Percentiles rank a stretch among this genome's conserved stretches.
Conservation (phyloP, 2,329 filamentous ascomycete species). For the Westerdykella sp. region DNA sequence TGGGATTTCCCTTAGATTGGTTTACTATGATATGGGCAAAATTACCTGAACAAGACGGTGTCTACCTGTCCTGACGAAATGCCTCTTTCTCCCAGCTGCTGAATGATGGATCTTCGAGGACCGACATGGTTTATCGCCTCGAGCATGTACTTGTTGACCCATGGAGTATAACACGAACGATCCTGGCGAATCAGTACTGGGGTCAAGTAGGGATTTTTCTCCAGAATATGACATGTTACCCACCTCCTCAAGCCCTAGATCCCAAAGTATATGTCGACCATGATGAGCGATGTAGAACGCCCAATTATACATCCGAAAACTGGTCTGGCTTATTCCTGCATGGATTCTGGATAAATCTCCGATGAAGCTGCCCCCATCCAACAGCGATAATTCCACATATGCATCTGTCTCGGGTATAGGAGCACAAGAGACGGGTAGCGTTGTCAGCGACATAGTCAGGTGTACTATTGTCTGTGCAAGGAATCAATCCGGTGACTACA, state of each 20-base stretch:
- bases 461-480: background rate
- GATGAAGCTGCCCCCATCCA: conserved; percentile 32
- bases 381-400: conserved; percentile 20
- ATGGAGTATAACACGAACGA: conserved; percentile 27
- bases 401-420: conserved; percentile 14
- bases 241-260: conserved; percentile 29
- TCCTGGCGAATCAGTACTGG: conserved; percentile 14
- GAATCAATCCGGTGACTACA: too few species aligned
- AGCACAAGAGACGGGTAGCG: background rate
- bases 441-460: background rate
- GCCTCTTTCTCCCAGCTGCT: conserved; percentile 21
- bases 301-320: conserved; percentile 34
- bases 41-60: conserved; percentile 27
- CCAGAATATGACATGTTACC: conserved; percentile 1
- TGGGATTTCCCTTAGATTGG: conserved; percentile 2
- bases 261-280: conserved; percentile 26
- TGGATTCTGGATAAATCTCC: conserved; percentile 24
- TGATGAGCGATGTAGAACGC: conserved; percentile 25
- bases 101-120: conserved; percentile 21
- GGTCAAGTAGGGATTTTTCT: background rate
- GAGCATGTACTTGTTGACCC: conserved; percentile 30
- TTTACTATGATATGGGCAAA: too few species aligned
- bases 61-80: conserved; percentile 16
- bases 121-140: conserved; percentile 22
- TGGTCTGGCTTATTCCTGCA: conserved; percentile 19